A percentile compares a stretch with the other conserved stretches of the same genome.
Evolutionary conservation across 2,329 filamentous ascomycete genomes (phyloP).

Genomic region (Dryadomyces quercus-mongolicae): DNA sequence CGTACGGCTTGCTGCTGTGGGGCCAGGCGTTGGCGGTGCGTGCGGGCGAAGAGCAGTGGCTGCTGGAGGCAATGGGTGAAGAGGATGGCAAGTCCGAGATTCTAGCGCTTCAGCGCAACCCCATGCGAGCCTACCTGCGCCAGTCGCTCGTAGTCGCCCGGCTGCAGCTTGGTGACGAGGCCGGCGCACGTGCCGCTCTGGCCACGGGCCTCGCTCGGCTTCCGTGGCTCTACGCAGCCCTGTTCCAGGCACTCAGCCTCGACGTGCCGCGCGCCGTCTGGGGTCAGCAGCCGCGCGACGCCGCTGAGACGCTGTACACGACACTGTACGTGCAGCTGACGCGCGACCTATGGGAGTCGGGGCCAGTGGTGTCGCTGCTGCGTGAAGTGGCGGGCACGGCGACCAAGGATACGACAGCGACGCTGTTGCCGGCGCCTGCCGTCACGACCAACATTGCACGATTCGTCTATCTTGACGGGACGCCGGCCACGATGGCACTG

Average conservation of each 20-base stretch:
- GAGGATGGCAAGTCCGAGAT: conserved; percentile 14
- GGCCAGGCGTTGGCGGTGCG: conserved; percentile 79
- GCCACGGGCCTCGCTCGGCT: conserved; percentile 55
- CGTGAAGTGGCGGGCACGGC: conserved; percentile 43
- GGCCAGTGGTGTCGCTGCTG: conserved; percentile 56
- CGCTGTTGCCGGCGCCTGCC: conserved; percentile 25
- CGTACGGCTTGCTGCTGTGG: conserved; percentile 69
- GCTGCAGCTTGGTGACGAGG: conserved; percentile 54
- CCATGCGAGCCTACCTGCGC: conserved; percentile 48
- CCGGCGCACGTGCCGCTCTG: conserved; percentile 53
- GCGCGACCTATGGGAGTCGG: conserved; percentile 78
- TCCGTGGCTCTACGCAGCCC: conserved; percentile 72
- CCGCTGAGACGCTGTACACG: conserved; percentile 55
- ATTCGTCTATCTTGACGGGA: conserved; percentile 68
- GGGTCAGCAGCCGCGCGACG: conserved; percentile 58
- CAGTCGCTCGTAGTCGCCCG: conserved; percentile 70
- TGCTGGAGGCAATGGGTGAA: conserved; percentile 54
- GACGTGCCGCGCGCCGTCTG: conserved; percentile 71
- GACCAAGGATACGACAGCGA: conserved; percentile 13
- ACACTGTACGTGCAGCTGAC: conserved; percentile 65
- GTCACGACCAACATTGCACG: conserved; percentile 47
- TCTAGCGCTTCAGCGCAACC: conserved; percentile 5
- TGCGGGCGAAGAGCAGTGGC: conserved; percentile 62
- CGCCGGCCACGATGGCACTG: conserved; percentile 55
- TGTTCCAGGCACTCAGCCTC: conserved; percentile 72